Conservation (phyloP, 1,284 basidiomycete species). For the Clitocybe nebularis region DNA sequence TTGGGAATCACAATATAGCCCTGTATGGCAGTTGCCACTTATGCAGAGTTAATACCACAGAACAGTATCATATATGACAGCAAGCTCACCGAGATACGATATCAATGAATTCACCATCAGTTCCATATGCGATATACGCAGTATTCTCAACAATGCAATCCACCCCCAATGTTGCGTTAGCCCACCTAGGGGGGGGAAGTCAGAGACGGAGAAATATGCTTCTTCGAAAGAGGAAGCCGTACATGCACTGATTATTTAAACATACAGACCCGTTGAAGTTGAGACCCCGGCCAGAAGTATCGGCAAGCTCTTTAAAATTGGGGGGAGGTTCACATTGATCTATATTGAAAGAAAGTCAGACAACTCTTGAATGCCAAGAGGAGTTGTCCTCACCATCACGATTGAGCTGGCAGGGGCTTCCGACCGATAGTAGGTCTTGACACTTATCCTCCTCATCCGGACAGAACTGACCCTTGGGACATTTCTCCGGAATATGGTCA, state of each 20-base stretch:
- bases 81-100: constrained; percentile 70
- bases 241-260: constrained; percentile 79
- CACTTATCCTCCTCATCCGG: constrained; percentile 82
- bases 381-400: constrained; percentile 64
- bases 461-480: constrained; percentile 65
- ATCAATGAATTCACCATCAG: constrained; percentile 59
- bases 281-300: constrained; percentile 51
- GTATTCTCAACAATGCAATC: constrained; percentile 76
- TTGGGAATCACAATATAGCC: constrained; percentile 72
- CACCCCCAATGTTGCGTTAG: constrained; percentile 64
- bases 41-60: constrained; percentile 3
- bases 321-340: constrained; percentile 73
- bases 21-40: constrained; percentile 65
- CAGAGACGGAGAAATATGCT: too few species aligned
- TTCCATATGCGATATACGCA: constrained; percentile 66
- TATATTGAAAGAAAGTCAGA: constrained; percentile 24
- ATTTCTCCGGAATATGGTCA: constrained; percentile 55
- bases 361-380: constrained; percentile 1
- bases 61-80: background rate
- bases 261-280: constrained; percentile 83
- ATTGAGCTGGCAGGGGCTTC: constrained; percentile 77
- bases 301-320: constrained; percentile 60
- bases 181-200: too few species aligned
- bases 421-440: constrained; percentile 55
- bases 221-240: too few species aligned